Evolutionary conservation across 2,329 filamentous ascomycete species (phyloP), one percentile per base, ranked within the genome.

Genomic region (Aspergillus sp.): DNA sequence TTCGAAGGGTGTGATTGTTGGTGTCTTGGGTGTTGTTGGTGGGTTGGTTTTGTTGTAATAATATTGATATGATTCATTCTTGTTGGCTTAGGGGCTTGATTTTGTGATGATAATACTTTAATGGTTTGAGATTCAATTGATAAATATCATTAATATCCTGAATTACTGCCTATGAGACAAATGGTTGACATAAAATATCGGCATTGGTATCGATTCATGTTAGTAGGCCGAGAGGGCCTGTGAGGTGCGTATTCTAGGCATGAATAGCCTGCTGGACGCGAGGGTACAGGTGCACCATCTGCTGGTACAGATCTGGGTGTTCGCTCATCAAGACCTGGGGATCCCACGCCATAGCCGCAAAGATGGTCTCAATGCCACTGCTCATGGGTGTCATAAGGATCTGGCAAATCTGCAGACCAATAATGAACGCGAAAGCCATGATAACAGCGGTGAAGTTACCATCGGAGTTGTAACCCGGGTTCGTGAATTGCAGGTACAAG

Each of bases 321-420:
- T 95, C 87, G 43, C 84, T 80, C 71, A 91, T 88, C 79, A 96
- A 78, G 8, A 93, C 89, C 55, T 79, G 73, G 8, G 84, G 83
- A 70, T 86, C 83, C 83, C 84, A 87, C 2, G 83, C 84, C 73
- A 82, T 82, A 2, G 91, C 92, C 0, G 96, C 91, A 66, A 97
- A 97, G 60, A 96, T 90, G 0, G 93, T 96, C 65, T 96, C 90
- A 62, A 96, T 86, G n/a, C 93, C 93, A 67, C 88, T 93, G 62
- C 88, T 88, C 56, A 98, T 80, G 1, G 93, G 93, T 0, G 90
- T 93, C 35, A 93, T 90, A 76, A 97, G 96, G 62, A 96, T 85
- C 73, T 96, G 90, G 72, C 88, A 90, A 59, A 97, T 89, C 73
- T 97, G 93, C 63, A 96, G 77, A 6, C 93, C 93, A 62, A 97